Evolutionary conservation across 164 flowering plant species (phyloP), one percentile per base, ranked within the genome.

Genomic region (Houttuynia cordata): DNA sequence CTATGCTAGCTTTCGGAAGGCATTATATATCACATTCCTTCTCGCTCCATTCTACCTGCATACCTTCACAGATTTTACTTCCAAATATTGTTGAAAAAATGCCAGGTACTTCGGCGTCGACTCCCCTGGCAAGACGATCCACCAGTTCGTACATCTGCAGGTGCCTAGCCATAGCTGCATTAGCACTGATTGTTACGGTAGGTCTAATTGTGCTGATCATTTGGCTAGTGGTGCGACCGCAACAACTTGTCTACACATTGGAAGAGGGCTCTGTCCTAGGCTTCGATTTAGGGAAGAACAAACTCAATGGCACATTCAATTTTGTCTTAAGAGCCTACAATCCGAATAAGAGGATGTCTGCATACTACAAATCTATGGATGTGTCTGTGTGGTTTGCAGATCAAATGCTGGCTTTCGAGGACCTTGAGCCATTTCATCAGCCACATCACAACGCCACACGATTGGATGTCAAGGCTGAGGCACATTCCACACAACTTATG

Each of bases 351-450:
- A 72, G 58, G 66, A 70, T 83, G 55, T 72, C 83, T 0, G 18
- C 84, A 1, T 79, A 78, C 77, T 83, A 88, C 45, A 87, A 88
- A 57, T 64, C 68, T 0, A 64, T 84, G n/a, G 67, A 76, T n/a
- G 79, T 78, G 0, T 60, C 68, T 0, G 80, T 81, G n/a, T 17
- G 24, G 0, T 83, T 74, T 22, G 73, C 75, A 10, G 83, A 76
- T 30, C 78, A 81, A 21, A 69, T 62, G 8, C 13, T 88, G 21
- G 82, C 91, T 0, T 66, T 53, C 21, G 63, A 41, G 10, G 37
- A 61, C 18, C 57, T 78, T 0, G 65, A 70, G 14, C 87, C 88
- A 0, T 88, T 88, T 67, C 69, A 55, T 51, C 93, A 86, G 66
- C 75, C 67, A 0, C 78, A 51, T 45, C 61, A 58, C 18, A 83